Conservation (phyloP, 2,329 filamentous ascomycete genomes). For the Hypoxylon sp. region DNA sequence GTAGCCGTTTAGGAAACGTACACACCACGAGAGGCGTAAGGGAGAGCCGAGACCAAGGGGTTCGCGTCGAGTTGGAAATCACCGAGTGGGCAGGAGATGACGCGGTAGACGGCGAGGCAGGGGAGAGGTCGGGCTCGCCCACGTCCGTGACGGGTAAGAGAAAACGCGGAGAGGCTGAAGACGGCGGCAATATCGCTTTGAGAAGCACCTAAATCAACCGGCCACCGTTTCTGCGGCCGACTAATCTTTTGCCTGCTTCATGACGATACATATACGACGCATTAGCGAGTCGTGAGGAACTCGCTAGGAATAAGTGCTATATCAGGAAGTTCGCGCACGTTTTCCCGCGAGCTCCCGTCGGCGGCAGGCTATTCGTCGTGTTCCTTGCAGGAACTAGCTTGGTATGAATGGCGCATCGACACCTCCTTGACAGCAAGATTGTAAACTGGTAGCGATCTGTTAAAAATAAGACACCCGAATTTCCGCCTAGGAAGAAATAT, state of each 20-base stretch:
- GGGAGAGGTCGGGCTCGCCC: conserved; percentile 45
- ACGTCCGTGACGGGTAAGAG: conserved; percentile 57
- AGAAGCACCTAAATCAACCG: conserved; percentile 9
- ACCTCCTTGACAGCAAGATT: conserved; percentile 23
- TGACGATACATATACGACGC: conserved; percentile 16
- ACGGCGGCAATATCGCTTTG: conserved; percentile 12
- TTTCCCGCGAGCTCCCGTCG: conserved; percentile 10
- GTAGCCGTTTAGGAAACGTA: conserved; percentile 74
- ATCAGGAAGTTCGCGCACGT: conserved; percentile 15
- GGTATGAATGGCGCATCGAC: conserved; percentile 5
- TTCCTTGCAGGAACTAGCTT: conserved; percentile 9
- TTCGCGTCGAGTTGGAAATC: conserved; percentile 83
- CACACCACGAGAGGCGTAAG: conserved; percentile 66
- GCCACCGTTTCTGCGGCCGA: conserved; percentile 22
- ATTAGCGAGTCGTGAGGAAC: conserved; percentile 17
- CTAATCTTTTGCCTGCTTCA: conserved; percentile 6
- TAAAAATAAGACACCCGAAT: conserved; percentile 22
- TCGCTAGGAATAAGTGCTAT: conserved; percentile 17
- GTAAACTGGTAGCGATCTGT: conserved; percentile 14
- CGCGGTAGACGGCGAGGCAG: conserved; percentile 52
- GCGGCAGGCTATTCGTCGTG: conserved; percentile 12
- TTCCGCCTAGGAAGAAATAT: conserved; percentile 19
- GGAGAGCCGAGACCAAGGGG: conserved; percentile 66
- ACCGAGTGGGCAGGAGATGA: conserved; percentile 71
- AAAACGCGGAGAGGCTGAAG: conserved; percentile 57